Conservation (phyloP, 495 filamentous ascomycete species). For the Neurospora pannonica region DNA sequence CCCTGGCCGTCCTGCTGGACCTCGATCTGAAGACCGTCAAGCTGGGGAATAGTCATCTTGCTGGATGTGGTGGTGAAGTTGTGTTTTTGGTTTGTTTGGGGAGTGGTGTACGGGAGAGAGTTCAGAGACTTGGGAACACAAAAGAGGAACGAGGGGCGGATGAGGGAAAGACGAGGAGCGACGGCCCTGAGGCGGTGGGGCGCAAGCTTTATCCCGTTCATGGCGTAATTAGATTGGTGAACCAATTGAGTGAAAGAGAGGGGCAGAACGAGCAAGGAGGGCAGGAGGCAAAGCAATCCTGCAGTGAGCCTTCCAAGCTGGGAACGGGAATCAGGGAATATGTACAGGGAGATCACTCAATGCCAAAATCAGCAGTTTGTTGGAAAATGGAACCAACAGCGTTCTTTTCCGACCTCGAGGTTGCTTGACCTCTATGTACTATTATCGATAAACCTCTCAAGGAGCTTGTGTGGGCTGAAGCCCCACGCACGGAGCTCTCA, state of each 20-base stretch:
- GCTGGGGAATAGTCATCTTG: conserved; percentile 23
- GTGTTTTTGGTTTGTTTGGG: neutral
- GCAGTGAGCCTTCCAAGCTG: neutral
- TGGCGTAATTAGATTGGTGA: neutral
- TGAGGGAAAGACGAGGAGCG: neutral
- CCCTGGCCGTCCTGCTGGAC: conserved; percentile 14
- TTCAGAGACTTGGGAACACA: neutral
- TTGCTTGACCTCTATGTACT: neutral
- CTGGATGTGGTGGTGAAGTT: neutral
- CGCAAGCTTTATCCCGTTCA: neutral
- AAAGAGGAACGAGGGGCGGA: conserved; percentile 3
- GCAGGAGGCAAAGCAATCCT: neutral
- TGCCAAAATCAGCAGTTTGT: neutral
- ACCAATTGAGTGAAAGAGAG: conserved; percentile 1
- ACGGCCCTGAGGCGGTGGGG: neutral
- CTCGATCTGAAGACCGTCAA: conserved; percentile 21
- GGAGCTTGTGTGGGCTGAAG: neutral
- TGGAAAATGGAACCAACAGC: neutral
- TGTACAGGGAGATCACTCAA: neutral
- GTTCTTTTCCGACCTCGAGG: neutral
- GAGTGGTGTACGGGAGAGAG: neutral
- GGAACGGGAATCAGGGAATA: neutral
- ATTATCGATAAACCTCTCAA: neutral
- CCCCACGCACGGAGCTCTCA: neutral
- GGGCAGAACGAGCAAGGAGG: neutral